Conservation (phyloP, 2,329 filamentous ascomycete species). For the Drechslera avenae region DNA sequence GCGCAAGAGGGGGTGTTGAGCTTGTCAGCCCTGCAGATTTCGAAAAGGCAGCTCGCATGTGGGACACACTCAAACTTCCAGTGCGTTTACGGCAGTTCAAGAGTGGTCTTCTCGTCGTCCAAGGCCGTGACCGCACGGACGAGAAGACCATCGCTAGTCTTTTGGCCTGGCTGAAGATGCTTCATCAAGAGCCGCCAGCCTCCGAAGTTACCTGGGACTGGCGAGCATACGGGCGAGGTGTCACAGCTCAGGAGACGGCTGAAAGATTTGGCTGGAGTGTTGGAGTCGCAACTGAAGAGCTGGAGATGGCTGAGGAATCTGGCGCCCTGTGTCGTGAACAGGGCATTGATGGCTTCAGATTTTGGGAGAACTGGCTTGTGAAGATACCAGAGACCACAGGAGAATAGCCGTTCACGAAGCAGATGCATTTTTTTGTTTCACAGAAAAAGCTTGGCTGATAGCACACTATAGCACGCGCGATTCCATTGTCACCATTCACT, state of each 20-base stretch:
- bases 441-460: neutral
- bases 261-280: slow-evolving; percentile 96
- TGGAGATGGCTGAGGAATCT: slow-evolving; percentile 95
- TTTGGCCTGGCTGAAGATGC: slow-evolving; percentile 74
- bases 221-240: slow-evolving; percentile 76
- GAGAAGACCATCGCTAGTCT: slow-evolving; percentile 83
- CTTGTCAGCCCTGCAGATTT: slow-evolving; percentile 91
- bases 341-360: slow-evolving; percentile 85
- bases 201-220: slow-evolving; percentile 76
- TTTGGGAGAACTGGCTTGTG: slow-evolving; percentile 78
- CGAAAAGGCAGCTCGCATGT: slow-evolving; percentile 83
- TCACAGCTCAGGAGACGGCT: slow-evolving; percentile 87
- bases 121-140: slow-evolving; percentile 85
- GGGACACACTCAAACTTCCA: slow-evolving; percentile 85
- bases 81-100: slow-evolving; percentile 87
- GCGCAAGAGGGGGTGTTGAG: slow-evolving; percentile 89
- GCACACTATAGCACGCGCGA: no score
- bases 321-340: slow-evolving; percentile 90
- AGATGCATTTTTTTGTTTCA: neutral
- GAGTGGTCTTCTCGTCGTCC: slow-evolving; percentile 92
- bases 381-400: slow-evolving; percentile 15
- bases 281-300: slow-evolving; percentile 90
- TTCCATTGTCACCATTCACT: neutral
- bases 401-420: neutral
- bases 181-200: slow-evolving; percentile 69